Evolutionary conservation across 1,284 basidiomycete genomes (phyloP).

Genomic region (Cutaneotrichosporon sp.): DNA sequence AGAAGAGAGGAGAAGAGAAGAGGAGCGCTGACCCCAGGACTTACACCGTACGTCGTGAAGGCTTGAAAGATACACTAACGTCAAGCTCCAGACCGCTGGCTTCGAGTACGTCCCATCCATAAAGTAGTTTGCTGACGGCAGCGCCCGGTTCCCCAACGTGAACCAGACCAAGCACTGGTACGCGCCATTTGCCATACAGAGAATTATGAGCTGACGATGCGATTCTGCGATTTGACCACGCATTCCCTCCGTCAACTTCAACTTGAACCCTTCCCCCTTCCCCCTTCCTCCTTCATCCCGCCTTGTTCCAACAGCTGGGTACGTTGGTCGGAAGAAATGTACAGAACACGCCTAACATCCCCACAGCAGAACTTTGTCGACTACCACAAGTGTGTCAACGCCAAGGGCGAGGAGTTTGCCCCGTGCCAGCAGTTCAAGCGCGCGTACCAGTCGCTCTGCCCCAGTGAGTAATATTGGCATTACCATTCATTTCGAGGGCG

Average conservation of each 20-base stretch:
- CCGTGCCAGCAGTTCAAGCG: constrained; percentile 99
- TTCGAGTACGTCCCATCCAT: constrained; percentile 51
- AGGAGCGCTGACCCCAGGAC: constrained; percentile 31
- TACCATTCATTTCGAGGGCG: neutral
- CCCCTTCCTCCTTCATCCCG: neutral
- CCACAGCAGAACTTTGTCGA: constrained; percentile 94
- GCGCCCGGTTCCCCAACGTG: constrained; percentile 90
- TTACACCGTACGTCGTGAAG: constrained; percentile 46
- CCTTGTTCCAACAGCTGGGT: constrained; percentile 21
- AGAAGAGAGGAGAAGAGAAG: too few species aligned
- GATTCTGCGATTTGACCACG: neutral
- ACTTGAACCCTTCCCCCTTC: neutral
- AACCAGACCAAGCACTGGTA: constrained; percentile 96
- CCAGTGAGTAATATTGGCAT: constrained; percentile 66
- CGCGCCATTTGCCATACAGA: constrained; percentile 30
- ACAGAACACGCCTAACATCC: constrained; percentile 11
- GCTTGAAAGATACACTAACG: neutral
- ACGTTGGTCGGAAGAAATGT: constrained; percentile 1
- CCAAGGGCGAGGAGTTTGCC: constrained; percentile 95
- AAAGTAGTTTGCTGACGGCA: constrained; percentile 17
- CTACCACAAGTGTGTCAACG: constrained; percentile 95
- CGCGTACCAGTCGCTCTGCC: constrained; percentile 95
- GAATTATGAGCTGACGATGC: neutral
- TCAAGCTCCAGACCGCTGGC: constrained; percentile 54
- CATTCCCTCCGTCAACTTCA: neutral